Conservation (phyloP, 2,329 filamentous ascomycete genomes). For the Phyllosticta capitalensis region DNA sequence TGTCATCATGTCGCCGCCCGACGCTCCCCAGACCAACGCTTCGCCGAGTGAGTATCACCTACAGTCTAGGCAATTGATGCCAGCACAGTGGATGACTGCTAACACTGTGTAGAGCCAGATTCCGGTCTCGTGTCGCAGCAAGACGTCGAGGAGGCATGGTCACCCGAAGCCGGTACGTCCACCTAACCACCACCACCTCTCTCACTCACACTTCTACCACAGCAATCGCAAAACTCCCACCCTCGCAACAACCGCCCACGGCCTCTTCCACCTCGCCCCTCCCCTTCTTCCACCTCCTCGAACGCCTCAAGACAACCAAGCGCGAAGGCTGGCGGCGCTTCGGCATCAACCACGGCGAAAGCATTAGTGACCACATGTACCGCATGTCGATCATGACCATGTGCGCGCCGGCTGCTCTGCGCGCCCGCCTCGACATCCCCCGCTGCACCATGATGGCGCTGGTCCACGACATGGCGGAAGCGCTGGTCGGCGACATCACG, state of each 20-base stretch:
- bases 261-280: constrained; percentile 69
- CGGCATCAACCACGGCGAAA: constrained; percentile 67
- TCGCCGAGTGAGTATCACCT: constrained; percentile 22
- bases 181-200: not conserved
- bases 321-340: constrained; percentile 94
- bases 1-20: constrained; percentile 16
- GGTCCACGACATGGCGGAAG: constrained; percentile 95
- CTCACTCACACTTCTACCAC: constrained; percentile 3
- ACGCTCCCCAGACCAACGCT: constrained; percentile 34
- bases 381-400: constrained; percentile 96
- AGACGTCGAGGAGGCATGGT: constrained; percentile 26
- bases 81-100: too few relatives aligned
- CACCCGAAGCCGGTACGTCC: constrained; percentile 38
- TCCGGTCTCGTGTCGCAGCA: constrained; percentile 27
- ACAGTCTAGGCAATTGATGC: not conserved
- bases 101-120: constrained; percentile 18
- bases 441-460: constrained; percentile 93
- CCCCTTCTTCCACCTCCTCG: constrained; percentile 88
- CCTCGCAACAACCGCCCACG: constrained; percentile 47
- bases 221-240: constrained; percentile 59
- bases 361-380: constrained; percentile 98
- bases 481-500: constrained; percentile 92
- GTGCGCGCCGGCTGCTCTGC: constrained; percentile 70
- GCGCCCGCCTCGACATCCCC: constrained; percentile 61
- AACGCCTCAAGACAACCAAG: constrained; percentile 91